Base-by-base conservation (phyloP, 2,329 filamentous ascomycete species). In the Epichloe scottii region DNA sequence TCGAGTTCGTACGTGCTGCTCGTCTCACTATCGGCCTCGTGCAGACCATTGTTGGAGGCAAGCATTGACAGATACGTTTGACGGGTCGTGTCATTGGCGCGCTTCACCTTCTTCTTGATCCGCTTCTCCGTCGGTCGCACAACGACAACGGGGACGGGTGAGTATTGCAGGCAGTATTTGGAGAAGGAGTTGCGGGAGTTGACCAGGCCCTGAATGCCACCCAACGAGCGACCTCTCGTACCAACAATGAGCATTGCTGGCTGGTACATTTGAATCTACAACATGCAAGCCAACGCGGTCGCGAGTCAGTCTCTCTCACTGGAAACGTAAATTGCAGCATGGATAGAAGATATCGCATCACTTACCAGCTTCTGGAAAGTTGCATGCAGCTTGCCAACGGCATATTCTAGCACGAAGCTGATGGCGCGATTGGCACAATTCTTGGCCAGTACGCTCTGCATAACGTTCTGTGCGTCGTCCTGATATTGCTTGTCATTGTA, bases 81-180 rank as follows among this genome's bases (percentile, higher is more conserved):
- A 35, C 89, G 79, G 15, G 73, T 75, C 5, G 87, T 83, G 59
- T 95, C 88, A 50, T 85, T 82, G 48, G 82, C 78, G 33, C 90
- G 82, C 71, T 95, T 95, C 53, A 79, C 77, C 68, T 93, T 94
- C 71, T 94, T 94, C 69, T 93, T 93, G 62, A 87, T 80, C 19
- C 90, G 84, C 70, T 94, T 94, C 54, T 87, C 85, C 34, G 85
- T 86, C 37, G 90, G 89, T 4, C 90, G 81, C 10, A 95, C 90
- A 34, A 96, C 90, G 33, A 95, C 90, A 7, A 95, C 90, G 1
- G 90, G 90, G 1, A 96, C 87, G 0, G 90, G 89, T 2, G 87
- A 95, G 65, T 95, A 90, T 63, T 96, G 90, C 12, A 95, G 76
- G 61, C 90, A 95, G 68, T 95, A 96, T 64, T 95, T 95, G 26